These are phyloP conservation scores for Dioszegia hungarica DNA, from an alignment of 768 basidiomycete genomes.

Conservation along the genomic window DNA sequence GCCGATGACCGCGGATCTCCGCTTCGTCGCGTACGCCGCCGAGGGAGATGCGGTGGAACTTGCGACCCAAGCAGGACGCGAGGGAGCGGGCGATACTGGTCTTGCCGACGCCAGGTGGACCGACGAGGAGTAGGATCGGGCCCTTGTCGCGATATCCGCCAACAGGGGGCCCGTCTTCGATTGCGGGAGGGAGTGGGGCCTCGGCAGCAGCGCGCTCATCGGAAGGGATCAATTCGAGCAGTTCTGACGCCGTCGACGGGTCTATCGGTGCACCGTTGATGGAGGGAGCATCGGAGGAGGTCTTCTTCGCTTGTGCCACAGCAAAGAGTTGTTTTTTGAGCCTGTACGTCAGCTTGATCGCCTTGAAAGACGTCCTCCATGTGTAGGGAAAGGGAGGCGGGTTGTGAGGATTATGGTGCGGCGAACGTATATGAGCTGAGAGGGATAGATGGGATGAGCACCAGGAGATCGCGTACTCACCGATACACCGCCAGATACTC, in stretches of 20 bases:
- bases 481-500: conserved; percentile 88
- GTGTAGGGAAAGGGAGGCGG: no score
- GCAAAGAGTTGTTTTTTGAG: conserved; percentile 46
- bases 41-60: conserved; percentile 86
- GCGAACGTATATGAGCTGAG: no score
- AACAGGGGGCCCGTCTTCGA: conserved; percentile 23
- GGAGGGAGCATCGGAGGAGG: background rate
- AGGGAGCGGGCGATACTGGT: conserved; percentile 79
- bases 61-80: conserved; percentile 72
- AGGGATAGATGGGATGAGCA: no score
- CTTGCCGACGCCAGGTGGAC: conserved; percentile 87
- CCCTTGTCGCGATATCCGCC: conserved; percentile 50
- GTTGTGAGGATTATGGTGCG: no score
- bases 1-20: conserved; percentile 67
- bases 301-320: conserved; percentile 10
- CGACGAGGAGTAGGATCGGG: conserved; percentile 58
- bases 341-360: conserved; percentile 17
- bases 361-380: no score
- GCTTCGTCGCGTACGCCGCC: conserved; percentile 93
- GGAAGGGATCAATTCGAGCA: conserved; percentile 50
- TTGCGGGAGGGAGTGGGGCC: background rate
- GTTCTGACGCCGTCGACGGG: conserved; percentile 57
- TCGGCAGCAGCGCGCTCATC: conserved; percentile 14
- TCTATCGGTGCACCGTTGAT: conserved; percentile 16
- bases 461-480: no score